Evolutionary conservation across 75 land plant genomes (phyloP), one percentile per base, ranked within the genome.

Genomic region (Pinus albicaulis): DNA sequence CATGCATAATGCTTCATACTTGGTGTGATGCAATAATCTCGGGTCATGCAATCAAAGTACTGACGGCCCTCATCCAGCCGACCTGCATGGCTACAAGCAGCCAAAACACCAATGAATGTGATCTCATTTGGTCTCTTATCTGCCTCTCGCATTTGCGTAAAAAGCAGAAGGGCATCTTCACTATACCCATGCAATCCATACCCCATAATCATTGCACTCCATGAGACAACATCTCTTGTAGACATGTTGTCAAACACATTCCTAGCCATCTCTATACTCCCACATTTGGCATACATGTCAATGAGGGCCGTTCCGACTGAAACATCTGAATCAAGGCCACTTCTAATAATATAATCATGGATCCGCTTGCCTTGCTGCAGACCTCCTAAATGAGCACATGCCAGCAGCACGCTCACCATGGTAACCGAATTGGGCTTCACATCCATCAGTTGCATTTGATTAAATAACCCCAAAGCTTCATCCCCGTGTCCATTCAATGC

Each of bases 141-240:
- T 3, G 15, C 48, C 26, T 38, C 59, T 56, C 59, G 78, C 92
- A 90, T 87, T 79, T 79, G 28, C 3, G 55, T 44, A 61, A 90
- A 87, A 76, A 87, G 23, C 16, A 59, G 34, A 16, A 90, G 75
- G 56, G 92, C 90, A 36, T 85, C 88, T 14, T 74, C 59, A 44
- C 77, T 70, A 31, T 56, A 76, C 25, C 84, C 86, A 20, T 60
- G 55, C 26, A 80, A 73, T 4, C 74, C 79, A 20, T 85, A 77
- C 66, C 92, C 90, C 62, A 74, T 71, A 87, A 90, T 85, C 90
- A 90, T 74, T 3, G 87, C 66, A 14, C 86, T 88, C 61, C 82
- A 83, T 15, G 85, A 69, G 17, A 86, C 93, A 74, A 78, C 85
- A 81, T 91, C 82, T 13, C 73, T 86, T 26, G 79, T 64, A 5